Percentiles rank a stretch among this genome's conserved stretches.
Conservation (phyloP, 1,139 yeast species). For the Magnusiomyces sp. region DNA sequence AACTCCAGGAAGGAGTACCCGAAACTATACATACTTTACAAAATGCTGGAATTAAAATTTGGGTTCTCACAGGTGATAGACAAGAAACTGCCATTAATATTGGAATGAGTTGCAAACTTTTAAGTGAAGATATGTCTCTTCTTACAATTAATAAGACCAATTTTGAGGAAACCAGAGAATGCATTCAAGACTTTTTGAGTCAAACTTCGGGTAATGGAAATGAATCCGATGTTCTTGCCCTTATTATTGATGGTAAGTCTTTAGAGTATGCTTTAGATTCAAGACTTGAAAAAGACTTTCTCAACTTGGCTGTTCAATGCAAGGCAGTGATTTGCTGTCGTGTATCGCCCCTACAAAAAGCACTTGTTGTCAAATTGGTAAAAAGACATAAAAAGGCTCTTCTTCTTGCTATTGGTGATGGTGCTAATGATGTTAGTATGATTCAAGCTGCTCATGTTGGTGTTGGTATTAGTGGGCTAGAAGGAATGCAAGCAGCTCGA, state of each 20-base stretch:
- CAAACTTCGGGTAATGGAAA: conserved; percentile 53
- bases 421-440: conserved; percentile 98
- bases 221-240: conserved; percentile 75
- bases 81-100: conserved; percentile 99
- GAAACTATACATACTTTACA: conserved; percentile 92
- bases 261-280: conserved; percentile 75
- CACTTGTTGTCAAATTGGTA: conserved; percentile 88
- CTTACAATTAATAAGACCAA: conserved; percentile 81
- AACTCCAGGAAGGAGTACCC: conserved; percentile 96
- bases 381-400: conserved; percentile 64
- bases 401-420: conserved; percentile 92
- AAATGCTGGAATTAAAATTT: conserved; percentile 90
- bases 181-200: conserved; percentile 63
- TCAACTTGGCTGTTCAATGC: conserved; percentile 77
- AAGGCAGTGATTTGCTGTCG: conserved; percentile 91
- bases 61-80: conserved; percentile 98
- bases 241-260: conserved; percentile 91
- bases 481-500: conserved; percentile 99
- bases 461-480: conserved; percentile 97
- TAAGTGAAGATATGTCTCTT: conserved; percentile 93
- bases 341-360: conserved; percentile 95
- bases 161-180: conserved; percentile 62
- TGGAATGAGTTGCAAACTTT: conserved; percentile 92
- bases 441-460: conserved; percentile 99
- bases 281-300: conserved; percentile 67